Evolutionary conservation across 23 red algal species (phyloP), one percentile per base, ranked within the genome.

Genomic region (Gracilaria domingensis): DNA sequence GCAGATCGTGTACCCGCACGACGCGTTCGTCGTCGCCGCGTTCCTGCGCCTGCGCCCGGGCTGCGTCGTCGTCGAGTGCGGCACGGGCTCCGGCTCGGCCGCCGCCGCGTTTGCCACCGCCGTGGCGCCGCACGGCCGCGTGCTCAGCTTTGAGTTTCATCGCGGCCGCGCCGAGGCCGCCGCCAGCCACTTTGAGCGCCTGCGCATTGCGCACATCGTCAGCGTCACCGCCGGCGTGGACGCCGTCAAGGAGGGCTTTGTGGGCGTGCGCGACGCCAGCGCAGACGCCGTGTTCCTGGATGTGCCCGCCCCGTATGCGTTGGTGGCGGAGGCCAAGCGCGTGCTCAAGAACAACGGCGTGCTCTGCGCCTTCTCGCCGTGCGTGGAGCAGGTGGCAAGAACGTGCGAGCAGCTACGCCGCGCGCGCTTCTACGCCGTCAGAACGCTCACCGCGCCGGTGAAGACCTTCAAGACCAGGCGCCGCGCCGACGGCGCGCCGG

Each of bases 1-100:
- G 44, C 97, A 99, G 82, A 82, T 99, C 4, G 94, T 99, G n/a
- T 99, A 99, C 85, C 84, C 89, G 55, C 88, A 87, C 39, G 97
- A 99, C 79, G 78, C 85, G 9, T 71, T 88, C n/a, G 26, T 95
- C n/a, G 86, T 99, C 40, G 54, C 62, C 59, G 23, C 79, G 4
- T 59, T 87, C n/a, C 79, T 99, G 34, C 93, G 88, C 28, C 35
- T 99, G 45, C 76, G 56, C 21, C 83, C 94, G 11, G 97, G 97
- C 44, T 30, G 9, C 23, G 61, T 92, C 0, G 74, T 99, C 17
- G 59, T 96, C 29, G 97, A 99, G 82, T 81, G 93, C 14, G 97
- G 97, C 35, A 99, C 97, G 17, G 97, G 97, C 35, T 93, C 93
- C 3, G 93, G 94, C 38, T 78, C 78, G 17, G 69, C 95, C 70